Evolutionary conservation across 139 green algal genomes (phyloP), one percentile per base, ranked within the genome.

Genomic region (Chlorokybus atmophyticus): DNA sequence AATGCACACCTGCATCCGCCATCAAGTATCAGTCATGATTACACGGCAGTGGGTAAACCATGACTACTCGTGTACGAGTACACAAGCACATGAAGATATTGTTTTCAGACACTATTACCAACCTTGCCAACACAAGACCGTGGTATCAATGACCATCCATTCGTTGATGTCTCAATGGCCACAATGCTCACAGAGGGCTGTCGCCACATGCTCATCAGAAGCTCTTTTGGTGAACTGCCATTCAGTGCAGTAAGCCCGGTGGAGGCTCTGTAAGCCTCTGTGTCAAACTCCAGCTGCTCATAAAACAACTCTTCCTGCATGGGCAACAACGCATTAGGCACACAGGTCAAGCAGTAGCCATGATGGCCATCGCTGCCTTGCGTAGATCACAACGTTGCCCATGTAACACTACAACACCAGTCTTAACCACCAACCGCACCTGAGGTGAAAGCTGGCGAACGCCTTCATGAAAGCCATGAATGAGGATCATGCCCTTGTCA

Each of bases 81-180:
- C n/a, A n/a, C n/a, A n/a, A n/a, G n/a, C n/a, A n/a, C n/a, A n/a
- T n/a, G n/a, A n/a, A n/a, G n/a, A n/a, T n/a, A n/a, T n/a, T n/a
- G n/a, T n/a, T n/a, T n/a, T n/a, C n/a, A n/a, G n/a, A n/a, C n/a
- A 14, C 23, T 55, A 2, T 86, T 65, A 39, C 61, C 75, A 40
- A 94, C 68, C 64, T 89, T 86, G 54, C 75, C 87, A 2, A 83
- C 70, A 2, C 76, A 85, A 2, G 64, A 68, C 64, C 79, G 66
- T n/a, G 89, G 89, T 41, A 97, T 90, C 28, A 94, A 83, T 21
- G 76, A 89, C 77, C 94, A 97, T 39, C 87, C 77, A 2, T 86
- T 94, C 19, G 28, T 26, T 30, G 39, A 28, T 29, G 14, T 30
- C 21, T 70, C 62, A 25, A 96, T 77, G 66, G 93, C 88, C 35